phyloP scores from a whole-genome alignment of 768 basidiomycete genomes.

The Kwoniella botswanensis region DNA sequence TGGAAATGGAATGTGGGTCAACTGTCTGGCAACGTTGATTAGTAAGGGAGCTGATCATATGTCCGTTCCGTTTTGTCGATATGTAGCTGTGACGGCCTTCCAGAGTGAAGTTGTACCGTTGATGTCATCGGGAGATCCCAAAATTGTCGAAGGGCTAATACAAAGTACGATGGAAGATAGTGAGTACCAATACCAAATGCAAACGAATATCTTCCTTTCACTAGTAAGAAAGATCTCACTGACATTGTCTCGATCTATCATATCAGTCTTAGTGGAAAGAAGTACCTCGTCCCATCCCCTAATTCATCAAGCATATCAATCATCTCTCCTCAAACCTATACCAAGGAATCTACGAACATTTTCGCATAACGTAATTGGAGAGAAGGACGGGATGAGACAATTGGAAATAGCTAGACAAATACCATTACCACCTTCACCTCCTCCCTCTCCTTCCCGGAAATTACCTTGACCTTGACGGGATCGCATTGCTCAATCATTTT shows the following conservation, averaged over 20 bases:
- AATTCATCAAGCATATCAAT: slow-evolving; percentile 30
- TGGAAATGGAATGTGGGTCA: slow-evolving; percentile 42
- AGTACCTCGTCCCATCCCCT: slow-evolving; percentile 40
- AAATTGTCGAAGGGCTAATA: slow-evolving; percentile 17
- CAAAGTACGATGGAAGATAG: slow-evolving; percentile 29
- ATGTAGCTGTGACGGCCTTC: slow-evolving; percentile 17
- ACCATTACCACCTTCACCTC: slow-evolving; percentile 45
- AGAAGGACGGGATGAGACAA: not conserved
- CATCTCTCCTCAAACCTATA: slow-evolving; percentile 12
- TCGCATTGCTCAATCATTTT: too few species aligned
- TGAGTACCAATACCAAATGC: slow-evolving; percentile 12
- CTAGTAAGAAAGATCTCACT: not conserved
- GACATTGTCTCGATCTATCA: not conserved
- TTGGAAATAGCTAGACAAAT: slow-evolving; percentile 31
- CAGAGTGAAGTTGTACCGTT: slow-evolving; percentile 26
- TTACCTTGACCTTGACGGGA: too few species aligned
- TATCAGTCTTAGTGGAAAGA: slow-evolving; percentile 39
- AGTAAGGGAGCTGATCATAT: too few species aligned
- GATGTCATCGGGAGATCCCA: slow-evolving; percentile 14
- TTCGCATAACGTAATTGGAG: not conserved
- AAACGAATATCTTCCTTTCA: not conserved
- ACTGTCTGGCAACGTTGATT: not conserved
- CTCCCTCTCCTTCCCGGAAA: slow-evolving; percentile 19
- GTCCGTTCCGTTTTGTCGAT: not conserved
- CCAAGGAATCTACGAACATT: not conserved